A percentile compares a stretch with the other conserved stretches of the same genome.
phyloP scores from a whole-genome alignment of 1,284 basidiomycete genomes.

The Vanrija sp. region DNA sequence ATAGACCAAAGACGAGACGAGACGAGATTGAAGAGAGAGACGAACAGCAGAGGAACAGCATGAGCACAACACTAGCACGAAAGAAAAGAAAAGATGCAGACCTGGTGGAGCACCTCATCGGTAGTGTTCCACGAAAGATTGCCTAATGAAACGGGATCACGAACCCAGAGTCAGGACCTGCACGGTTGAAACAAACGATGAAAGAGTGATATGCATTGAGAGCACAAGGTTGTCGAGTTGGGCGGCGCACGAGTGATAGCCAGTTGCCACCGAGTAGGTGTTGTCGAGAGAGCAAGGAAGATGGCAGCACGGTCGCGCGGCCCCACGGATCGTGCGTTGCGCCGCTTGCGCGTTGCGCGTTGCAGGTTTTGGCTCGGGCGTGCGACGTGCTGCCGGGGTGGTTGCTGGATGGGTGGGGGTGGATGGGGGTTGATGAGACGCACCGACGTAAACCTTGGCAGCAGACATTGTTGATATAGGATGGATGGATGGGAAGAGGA shows the following conservation, averaged over 20 bases:
- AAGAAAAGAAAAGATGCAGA: slow-evolving; percentile 51
- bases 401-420: not conserved
- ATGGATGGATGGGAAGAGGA: slow-evolving; percentile 2
- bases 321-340: too few relatives aligned
- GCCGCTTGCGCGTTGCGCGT: too few relatives aligned
- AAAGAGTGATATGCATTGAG: not conserved
- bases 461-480: slow-evolving; percentile 16
- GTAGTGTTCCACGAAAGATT: slow-evolving; percentile 73
- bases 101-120: slow-evolving; percentile 78
- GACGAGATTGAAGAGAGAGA: slow-evolving; percentile 14
- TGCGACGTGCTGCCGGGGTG: not conserved
- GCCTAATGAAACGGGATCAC: slow-evolving; percentile 25
- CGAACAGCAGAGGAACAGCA: slow-evolving; percentile 18
- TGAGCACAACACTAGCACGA: slow-evolving; percentile 67
- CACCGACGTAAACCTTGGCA: slow-evolving; percentile 25
- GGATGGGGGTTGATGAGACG: slow-evolving; percentile 2
- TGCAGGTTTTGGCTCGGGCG: not conserved
- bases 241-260: not conserved
- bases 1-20: slow-evolving; percentile 3
- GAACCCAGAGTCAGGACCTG: not conserved
- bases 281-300: not conserved
- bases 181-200: not conserved
- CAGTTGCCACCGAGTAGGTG: not conserved
- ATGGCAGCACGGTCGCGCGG: too few relatives aligned
- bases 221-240: too few relatives aligned